Evolutionary conservation across 2,329 filamentous ascomycete species (phyloP).

Genomic region (Cercospora sp.): DNA sequence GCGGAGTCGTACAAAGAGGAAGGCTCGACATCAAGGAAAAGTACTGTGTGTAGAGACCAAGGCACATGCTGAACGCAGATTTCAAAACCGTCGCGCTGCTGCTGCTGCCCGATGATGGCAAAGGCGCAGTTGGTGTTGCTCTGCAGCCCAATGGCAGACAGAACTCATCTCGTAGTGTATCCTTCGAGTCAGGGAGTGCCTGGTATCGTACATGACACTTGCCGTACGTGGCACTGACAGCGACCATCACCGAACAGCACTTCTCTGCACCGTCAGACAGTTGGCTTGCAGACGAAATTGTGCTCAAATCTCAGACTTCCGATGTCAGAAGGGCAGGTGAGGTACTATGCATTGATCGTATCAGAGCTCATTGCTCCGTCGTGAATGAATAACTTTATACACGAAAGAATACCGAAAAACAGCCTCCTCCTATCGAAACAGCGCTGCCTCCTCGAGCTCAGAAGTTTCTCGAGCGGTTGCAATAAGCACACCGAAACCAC

Average conservation of each 20-base stretch:
- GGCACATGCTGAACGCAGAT: not conserved
- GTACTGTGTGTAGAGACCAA: too few species aligned
- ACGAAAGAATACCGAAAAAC: not conserved
- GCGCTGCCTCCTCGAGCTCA: not conserved
- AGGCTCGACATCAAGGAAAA: too few species aligned
- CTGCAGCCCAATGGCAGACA: constrained; percentile 4
- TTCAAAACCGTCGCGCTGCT: not conserved
- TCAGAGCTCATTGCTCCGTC: not conserved
- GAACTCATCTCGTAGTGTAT: not conserved
- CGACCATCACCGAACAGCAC: not conserved
- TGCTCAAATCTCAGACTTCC: not conserved
- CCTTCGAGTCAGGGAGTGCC: constrained; percentile 3
- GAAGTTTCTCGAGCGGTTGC: not conserved
- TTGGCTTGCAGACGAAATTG: not conserved
- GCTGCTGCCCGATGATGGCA: constrained; percentile 10
- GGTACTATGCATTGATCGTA: not conserved
- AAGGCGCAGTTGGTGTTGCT: not conserved
- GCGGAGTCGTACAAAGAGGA: not conserved
- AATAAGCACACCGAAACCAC: not conserved
- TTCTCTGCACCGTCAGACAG: not conserved
- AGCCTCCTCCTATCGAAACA: not conserved
- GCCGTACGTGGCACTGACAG: not conserved
- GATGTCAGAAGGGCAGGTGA: not conserved
- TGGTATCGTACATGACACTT: not conserved
- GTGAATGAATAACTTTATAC: not conserved